A percentile compares a stretch with the other conserved stretches of the same genome.
Conservation (phyloP, 345 rosid species). For the Gossypium anomalum region DNA sequence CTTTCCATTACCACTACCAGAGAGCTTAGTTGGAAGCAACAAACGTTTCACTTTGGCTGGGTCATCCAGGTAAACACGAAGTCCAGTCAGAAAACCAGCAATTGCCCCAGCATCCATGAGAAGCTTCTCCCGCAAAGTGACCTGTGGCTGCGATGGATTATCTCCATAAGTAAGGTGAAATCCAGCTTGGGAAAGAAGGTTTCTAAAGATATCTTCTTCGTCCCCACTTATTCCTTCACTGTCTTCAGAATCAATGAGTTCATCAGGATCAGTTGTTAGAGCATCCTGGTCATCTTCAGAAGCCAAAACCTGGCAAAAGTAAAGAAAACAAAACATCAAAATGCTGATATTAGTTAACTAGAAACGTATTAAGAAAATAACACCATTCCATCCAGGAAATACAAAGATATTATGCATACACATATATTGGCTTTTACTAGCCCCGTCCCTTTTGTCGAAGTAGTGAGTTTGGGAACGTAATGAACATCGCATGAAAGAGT, state of each 20-base stretch:
- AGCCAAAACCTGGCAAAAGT: slow-evolving; percentile 70
- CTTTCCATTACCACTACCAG: slow-evolving; percentile 69
- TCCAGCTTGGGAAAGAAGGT: slow-evolving; percentile 96
- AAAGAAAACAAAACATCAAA: neutral
- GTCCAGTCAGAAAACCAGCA: slow-evolving; percentile 94
- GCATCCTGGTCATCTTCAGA: slow-evolving; percentile 99
- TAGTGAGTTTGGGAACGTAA: slow-evolving; percentile 60
- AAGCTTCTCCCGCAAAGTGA: slow-evolving; percentile 83
- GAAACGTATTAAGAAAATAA: neutral
- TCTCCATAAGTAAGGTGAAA: slow-evolving; percentile 93
- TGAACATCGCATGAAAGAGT: neutral
- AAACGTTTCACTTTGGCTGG: slow-evolving; percentile 96
- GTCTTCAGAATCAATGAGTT: slow-evolving; percentile 94
- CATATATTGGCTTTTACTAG: neutral
- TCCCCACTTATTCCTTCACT: slow-evolving; percentile 95
- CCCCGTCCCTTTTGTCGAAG: slow-evolving; percentile 30
- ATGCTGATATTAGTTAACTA: neutral
- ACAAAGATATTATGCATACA: neutral
- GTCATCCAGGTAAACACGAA: slow-evolving; percentile 95
- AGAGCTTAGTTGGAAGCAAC: slow-evolving; percentile 93
- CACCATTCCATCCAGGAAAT: neutral
- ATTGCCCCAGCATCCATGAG: slow-evolving; percentile 99
- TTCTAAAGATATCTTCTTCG: slow-evolving; percentile 96
- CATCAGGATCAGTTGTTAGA: slow-evolving; percentile 99
- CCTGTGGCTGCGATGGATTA: slow-evolving; percentile 86